Evolutionary conservation across 148 eudicot genomes (phyloP).

Genomic region (Arctostaphylos glauca): DNA sequence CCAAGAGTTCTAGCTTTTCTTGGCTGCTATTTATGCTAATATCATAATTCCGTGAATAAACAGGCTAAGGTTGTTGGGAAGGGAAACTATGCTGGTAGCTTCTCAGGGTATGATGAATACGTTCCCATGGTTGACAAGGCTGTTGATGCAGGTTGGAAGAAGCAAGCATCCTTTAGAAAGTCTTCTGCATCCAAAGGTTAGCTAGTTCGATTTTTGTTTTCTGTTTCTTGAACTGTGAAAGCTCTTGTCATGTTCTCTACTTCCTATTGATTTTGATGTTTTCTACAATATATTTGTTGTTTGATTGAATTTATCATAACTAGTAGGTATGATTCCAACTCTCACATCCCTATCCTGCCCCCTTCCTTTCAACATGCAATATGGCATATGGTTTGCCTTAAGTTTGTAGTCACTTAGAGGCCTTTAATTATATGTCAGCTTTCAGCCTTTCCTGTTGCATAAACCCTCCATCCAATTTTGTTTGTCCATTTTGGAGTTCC

Average conservation of each 20-base stretch:
- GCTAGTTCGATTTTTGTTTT: conserved; percentile 10
- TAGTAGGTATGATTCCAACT: background rate
- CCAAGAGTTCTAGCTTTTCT: background rate
- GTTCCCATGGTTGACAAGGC: conserved; percentile 98
- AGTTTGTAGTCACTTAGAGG: conserved; percentile 9
- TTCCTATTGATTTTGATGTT: background rate
- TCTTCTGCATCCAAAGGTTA: conserved; percentile 54
- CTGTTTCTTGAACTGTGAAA: background rate
- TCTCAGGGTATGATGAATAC: conserved; percentile 83
- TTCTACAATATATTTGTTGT: background rate
- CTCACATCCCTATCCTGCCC: background rate
- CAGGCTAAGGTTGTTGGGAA: conserved; percentile 76
- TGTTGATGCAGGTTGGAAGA: conserved; percentile 87
- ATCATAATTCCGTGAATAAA: conserved; percentile 16
- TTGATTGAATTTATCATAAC: background rate
- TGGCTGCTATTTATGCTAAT: background rate
- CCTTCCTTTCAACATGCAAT: background rate
- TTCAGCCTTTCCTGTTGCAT: background rate
- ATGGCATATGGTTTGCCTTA: background rate
- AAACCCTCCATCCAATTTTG: background rate
- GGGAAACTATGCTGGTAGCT: conserved; percentile 44
- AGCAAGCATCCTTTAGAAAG: conserved; percentile 54
- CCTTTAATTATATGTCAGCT: background rate
- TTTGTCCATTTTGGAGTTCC: background rate
- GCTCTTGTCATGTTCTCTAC: background rate